These are phyloP conservation scores for Saururus chinensis DNA, from an alignment of 164 flowering plant species.

Conservation along the genomic window DNA sequence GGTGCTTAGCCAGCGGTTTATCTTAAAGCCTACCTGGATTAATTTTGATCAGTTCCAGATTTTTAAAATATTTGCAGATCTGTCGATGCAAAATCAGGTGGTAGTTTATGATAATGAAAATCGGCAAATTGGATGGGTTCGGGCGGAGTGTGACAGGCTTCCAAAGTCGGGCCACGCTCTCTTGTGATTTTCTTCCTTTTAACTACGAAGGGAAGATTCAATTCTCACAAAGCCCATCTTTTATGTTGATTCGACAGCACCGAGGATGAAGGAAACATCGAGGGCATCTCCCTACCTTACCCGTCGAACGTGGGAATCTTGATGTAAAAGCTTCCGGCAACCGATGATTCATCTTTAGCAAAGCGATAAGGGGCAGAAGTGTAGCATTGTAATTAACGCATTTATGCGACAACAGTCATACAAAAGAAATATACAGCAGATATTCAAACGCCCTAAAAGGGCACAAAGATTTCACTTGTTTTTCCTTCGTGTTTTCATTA, in stretches of 20 bases:
- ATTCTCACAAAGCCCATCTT: slow-evolving; percentile 27
- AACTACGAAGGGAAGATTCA: slow-evolving; percentile 7
- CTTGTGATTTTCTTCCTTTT: slow-evolving; percentile 20
- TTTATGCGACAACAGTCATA: background rate
- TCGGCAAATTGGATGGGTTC: slow-evolving; percentile 66
- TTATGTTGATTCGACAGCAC: slow-evolving; percentile 39
- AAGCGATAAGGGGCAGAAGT: background rate
- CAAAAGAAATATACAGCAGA: background rate
- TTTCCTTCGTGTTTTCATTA: too few species aligned
- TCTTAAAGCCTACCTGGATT: background rate
- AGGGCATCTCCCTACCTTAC: slow-evolving; percentile 16
- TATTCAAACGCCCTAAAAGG: too few species aligned
- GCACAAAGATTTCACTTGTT: too few species aligned
- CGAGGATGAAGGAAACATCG: slow-evolving; percentile 15
- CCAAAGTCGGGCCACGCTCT: slow-evolving; percentile 52
- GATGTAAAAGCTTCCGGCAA: background rate
- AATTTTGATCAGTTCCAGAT: background rate
- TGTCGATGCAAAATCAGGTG: slow-evolving; percentile 52
- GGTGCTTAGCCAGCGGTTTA: too few species aligned
- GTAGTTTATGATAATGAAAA: slow-evolving; percentile 76
- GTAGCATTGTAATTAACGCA: too few species aligned
- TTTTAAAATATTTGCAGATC: slow-evolving; percentile 31
- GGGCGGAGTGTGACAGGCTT: slow-evolving; percentile 53
- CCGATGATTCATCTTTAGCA: background rate
- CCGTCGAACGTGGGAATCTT: slow-evolving; percentile 19